Evolutionary conservation across 768 basidiomycete species (phyloP).

Genomic region (Suillus discolor): DNA sequence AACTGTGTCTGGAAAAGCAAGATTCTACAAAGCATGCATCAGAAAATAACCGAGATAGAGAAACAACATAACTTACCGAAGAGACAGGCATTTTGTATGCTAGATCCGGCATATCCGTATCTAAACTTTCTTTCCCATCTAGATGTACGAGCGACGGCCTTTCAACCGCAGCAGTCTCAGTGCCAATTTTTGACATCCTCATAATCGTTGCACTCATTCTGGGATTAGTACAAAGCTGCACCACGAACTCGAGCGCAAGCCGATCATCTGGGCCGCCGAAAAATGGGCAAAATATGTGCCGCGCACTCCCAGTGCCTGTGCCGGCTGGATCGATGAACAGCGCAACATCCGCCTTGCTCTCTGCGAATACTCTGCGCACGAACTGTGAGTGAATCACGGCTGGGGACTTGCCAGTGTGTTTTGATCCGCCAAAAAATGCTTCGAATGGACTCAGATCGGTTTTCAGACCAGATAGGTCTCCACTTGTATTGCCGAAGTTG

Average conservation of each 20-base stretch:
- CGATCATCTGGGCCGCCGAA: constrained; percentile 96
- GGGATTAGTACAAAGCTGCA: constrained; percentile 72
- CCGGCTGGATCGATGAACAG: constrained; percentile 79
- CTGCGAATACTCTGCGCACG: constrained; percentile 79
- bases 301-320: constrained; percentile 29
- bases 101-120: constrained; percentile 31
- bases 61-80: constrained; percentile 14
- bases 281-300: constrained; percentile 86
- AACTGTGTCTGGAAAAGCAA: constrained; percentile 65
- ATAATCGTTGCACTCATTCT: constrained; percentile 74
- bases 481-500: constrained; percentile 30
- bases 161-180: constrained; percentile 55
- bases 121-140: constrained; percentile 48
- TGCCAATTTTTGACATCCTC: constrained; percentile 46
- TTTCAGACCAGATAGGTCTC: constrained; percentile 21
- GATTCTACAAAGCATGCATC: constrained; percentile 36
- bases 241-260: constrained; percentile 75
- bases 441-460: constrained; percentile 70
- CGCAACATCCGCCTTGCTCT: constrained; percentile 74
- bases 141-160: constrained; percentile 57
- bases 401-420: constrained; percentile 47
- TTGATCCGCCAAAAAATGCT: constrained; percentile 64
- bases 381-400: constrained; percentile 77
- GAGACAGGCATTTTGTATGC: constrained; percentile 8
- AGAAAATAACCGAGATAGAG: constrained; percentile 7